Conservation (phyloP, 176 grass and related monocot species). For the Oryza longistaminata region DNA sequence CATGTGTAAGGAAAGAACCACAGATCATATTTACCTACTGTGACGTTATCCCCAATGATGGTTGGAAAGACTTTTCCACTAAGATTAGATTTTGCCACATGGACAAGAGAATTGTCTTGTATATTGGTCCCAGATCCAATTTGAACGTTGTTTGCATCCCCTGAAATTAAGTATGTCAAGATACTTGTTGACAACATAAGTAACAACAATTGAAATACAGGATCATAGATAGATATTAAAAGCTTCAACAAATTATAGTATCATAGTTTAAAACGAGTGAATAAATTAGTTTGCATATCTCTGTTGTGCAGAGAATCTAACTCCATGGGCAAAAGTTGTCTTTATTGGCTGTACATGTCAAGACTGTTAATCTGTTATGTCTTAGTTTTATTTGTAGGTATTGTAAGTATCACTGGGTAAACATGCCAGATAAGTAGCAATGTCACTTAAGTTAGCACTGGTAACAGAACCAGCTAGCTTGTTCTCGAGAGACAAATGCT, state of each 20-base stretch:
- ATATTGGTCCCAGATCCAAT: slow-evolving; percentile 95
- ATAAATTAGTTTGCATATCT: slow-evolving; percentile 1
- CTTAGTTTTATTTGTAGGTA: neutral
- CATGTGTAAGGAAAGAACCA: slow-evolving; percentile 10
- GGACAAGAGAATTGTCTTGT: slow-evolving; percentile 95
- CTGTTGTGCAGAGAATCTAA: neutral
- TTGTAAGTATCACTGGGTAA: neutral
- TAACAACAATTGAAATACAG: neutral
- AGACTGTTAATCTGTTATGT: neutral
- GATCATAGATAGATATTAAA: neutral
- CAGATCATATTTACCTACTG: slow-evolving; percentile 67
- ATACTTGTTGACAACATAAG: slow-evolving; percentile 4
- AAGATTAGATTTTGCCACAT: slow-evolving; percentile 96
- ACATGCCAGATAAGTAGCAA: neutral
- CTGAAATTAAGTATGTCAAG: slow-evolving; percentile 47
- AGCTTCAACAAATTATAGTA: neutral
- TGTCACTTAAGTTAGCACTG: neutral
- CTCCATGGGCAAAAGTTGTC: neutral
- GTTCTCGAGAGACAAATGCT: neutral
- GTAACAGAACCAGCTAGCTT: slow-evolving; percentile 1
- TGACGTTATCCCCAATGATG: slow-evolving; percentile 87
- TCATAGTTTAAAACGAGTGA: slow-evolving; percentile 3
- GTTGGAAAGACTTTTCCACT: slow-evolving; percentile 90
- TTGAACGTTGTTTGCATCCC: slow-evolving; percentile 73
- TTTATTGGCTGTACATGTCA: neutral